These are phyloP conservation scores for Karstenula rhodostoma DNA, from an alignment of 2,329 filamentous ascomycete genomes.

Conservation along the genomic window DNA sequence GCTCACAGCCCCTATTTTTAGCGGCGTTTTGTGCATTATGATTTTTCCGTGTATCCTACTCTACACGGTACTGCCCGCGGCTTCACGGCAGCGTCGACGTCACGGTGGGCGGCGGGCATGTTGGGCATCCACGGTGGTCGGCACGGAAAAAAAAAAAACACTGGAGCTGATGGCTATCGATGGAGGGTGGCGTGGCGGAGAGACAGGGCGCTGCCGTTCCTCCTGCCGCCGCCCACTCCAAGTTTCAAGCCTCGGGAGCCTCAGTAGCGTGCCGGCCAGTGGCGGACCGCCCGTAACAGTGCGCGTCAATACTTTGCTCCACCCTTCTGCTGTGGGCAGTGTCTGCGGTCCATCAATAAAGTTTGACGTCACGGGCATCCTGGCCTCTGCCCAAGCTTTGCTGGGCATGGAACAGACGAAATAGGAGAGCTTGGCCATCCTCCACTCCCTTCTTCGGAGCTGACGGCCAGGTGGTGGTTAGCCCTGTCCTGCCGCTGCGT, in stretches of 20 bases:
- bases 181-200: background rate
- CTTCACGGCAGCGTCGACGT: background rate
- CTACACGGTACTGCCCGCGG: background rate
- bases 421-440: slow-evolving; percentile 9
- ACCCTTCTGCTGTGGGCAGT: background rate
- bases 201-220: background rate
- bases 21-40: slow-evolving; percentile 1
- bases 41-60: background rate
- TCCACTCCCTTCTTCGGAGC: too few species aligned
- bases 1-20: slow-evolving; percentile 9
- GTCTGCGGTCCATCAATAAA: background rate
- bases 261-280: background rate
- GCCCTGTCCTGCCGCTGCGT: slow-evolving; percentile 2
- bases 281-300: slow-evolving; percentile 3
- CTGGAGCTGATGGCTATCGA: background rate
- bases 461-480: background rate
- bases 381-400: background rate
- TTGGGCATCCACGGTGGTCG: too few species aligned
- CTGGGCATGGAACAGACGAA: background rate
- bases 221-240: background rate
- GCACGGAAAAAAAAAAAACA: too few species aligned
- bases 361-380: slow-evolving; percentile 13
- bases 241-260: background rate
- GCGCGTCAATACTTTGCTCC: slow-evolving; percentile 8
- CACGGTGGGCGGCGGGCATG: background rate